Percentiles rank a stretch among this genome's conserved stretches.
Evolutionary conservation across 148 eudicot genomes (phyloP).

Genomic region (Heliamphora exappendiculata): DNA sequence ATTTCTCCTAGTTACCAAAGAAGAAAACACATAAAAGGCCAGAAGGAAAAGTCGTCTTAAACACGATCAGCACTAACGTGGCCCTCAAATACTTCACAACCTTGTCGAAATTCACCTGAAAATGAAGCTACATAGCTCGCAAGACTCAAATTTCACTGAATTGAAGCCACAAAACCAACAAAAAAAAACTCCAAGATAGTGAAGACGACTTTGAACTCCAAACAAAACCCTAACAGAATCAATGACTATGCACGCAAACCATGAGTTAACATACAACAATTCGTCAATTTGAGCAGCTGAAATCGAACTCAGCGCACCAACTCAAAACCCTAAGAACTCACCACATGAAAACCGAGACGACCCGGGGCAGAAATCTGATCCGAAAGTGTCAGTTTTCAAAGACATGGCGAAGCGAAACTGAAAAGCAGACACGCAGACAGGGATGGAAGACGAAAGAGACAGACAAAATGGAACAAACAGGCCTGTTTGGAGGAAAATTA

Average conservation of each 20-base stretch:
- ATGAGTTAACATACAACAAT: background rate
- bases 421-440: slow-evolving; percentile 12
- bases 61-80: background rate
- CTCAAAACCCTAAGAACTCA: slow-evolving; percentile 7
- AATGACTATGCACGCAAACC: background rate
- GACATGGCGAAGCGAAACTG: slow-evolving; percentile 11
- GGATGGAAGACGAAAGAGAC: slow-evolving; percentile 6
- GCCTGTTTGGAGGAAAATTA: no score
- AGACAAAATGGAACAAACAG: no score
- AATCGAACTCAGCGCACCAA: slow-evolving; percentile 4
- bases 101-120: slow-evolving; percentile 1
- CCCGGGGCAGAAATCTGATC: background rate
- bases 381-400: background rate
- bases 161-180: background rate
- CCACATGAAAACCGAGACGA: background rate
- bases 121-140: background rate
- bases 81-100: background rate
- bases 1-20: no score
- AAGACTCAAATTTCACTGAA: background rate
- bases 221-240: slow-evolving; percentile 3
- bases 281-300: background rate
- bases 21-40: background rate
- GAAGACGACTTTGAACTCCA: background rate
- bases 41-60: background rate
- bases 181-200: background rate